Evolutionary conservation across 1,284 basidiomycete species (phyloP), one percentile per base, ranked within the genome.

Genomic region (Rhodotorula sp.): DNA sequence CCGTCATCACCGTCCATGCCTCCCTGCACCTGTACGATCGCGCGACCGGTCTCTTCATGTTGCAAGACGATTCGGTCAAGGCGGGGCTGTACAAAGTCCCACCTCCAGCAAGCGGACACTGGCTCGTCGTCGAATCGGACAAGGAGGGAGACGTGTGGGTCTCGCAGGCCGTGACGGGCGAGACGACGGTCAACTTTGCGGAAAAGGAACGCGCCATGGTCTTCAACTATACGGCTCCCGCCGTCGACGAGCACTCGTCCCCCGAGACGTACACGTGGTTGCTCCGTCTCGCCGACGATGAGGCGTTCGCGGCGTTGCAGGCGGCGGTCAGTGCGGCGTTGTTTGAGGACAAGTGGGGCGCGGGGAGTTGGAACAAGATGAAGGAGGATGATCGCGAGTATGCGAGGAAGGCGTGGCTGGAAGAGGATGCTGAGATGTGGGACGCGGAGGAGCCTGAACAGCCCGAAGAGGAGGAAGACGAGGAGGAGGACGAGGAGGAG

Each of bases 241-340:
- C 63, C 10, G 21, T 56, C 18, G 67, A 65, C 21, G 58, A 28
- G 1, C 26, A 15, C 12, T 58, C 57, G 10, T 23, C 57, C 4
- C 31, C 26, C 31, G 71, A 76, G 58, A 69, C 71, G 12, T 78
- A 67, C 60, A 77, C 78, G 10, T 78, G 77, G 76, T 67, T 78
- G 23, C 64, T 78, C 38, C 64, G 75, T 31, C 70, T 74, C 43
- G 34, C 60, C 18, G 50, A 62, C 14, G 67, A 69, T 18, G 61
- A 66, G 5, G 34, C 55, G 38, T 78, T 78, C 54, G 31, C 60
- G 26, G 48, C 52, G 10, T 64, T 65, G 86, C 88, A 52, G 76
- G 81, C 21, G 81, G 82, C 31, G 85, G 87, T 78, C 88, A 86
- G 79, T 93, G 93, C 68, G 94, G 93, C 93, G 87, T 91, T 68